Evolutionary conservation across 2,329 filamentous ascomycete genomes (phyloP).

Genomic region (Penicillium brevicompactum): DNA sequence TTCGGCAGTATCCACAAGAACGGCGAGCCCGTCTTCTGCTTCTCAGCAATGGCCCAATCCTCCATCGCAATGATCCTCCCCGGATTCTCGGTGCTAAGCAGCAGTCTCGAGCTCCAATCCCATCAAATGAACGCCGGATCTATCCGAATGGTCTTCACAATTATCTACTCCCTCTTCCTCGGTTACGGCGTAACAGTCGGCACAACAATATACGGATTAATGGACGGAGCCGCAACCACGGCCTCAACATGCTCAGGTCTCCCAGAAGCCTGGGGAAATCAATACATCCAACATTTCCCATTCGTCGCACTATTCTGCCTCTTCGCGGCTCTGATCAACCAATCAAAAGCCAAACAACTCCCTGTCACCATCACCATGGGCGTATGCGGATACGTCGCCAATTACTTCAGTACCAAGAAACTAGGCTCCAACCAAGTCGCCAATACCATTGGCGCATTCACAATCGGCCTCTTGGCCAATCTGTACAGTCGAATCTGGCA

Average conservation of each 20-base stretch:
- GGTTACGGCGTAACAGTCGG: conserved; percentile 71
- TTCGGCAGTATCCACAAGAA: conserved; percentile 62
- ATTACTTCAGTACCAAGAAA: conserved; percentile 52
- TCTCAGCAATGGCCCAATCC: conserved; percentile 49
- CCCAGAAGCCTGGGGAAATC: conserved; percentile 49
- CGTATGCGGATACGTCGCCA: conserved; percentile 62
- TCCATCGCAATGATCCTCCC: conserved; percentile 71
- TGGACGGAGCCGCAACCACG: conserved; percentile 57
- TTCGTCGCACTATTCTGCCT: conserved; percentile 74
- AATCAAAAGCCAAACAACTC: conserved; percentile 74
- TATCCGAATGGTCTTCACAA: conserved; percentile 47
- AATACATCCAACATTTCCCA: conserved; percentile 59
- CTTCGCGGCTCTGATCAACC: conserved; percentile 75
- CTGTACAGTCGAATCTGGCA: conserved; percentile 71
- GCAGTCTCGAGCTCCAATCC: conserved; percentile 66
- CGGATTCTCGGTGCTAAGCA: conserved; percentile 62
- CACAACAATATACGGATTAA: conserved; percentile 61
- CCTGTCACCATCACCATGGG: conserved; percentile 74
- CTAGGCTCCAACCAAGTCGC: conserved; percentile 73
- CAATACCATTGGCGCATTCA: conserved; percentile 74
- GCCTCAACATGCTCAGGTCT: conserved; percentile 45
- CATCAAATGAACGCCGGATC: conserved; percentile 69
- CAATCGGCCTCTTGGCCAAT: conserved; percentile 75
- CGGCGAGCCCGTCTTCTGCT: conserved; percentile 59
- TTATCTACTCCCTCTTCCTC: conserved; percentile 70